Conservation (phyloP, 1,139 yeast genomes). For the Lizanozyma gosingica region DNA sequence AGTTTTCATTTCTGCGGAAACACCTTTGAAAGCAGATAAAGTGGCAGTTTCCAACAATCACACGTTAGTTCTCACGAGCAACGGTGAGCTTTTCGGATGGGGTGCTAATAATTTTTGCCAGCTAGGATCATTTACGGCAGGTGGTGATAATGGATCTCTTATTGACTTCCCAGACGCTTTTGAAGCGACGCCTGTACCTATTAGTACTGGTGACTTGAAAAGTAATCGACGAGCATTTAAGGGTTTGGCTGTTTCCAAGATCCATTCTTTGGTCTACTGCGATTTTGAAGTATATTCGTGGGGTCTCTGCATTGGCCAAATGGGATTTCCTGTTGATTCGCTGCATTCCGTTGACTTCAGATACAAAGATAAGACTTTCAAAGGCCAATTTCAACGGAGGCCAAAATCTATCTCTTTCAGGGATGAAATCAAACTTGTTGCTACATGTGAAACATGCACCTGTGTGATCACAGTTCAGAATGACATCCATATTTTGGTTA, state of each 20-base stretch:
- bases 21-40: slow-evolving; percentile 22
- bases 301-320: slow-evolving; percentile 86
- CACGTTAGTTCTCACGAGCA: slow-evolving; percentile 34
- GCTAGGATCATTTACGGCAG: slow-evolving; percentile 46
- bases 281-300: slow-evolving; percentile 49
- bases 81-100: slow-evolving; percentile 62
- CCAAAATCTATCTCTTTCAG: slow-evolving; percentile 41
- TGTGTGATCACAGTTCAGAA: slow-evolving; percentile 51
- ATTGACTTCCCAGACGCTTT: slow-evolving; percentile 22
- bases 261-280: slow-evolving; percentile 62
- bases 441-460: slow-evolving; percentile 67
- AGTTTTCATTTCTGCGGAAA: slow-evolving; percentile 22
- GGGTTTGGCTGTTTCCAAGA: slow-evolving; percentile 61
- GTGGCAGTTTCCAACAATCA: slow-evolving; percentile 61
- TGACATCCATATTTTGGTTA: slow-evolving; percentile 55
- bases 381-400: slow-evolving; percentile 25
- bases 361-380: slow-evolving; percentile 18
- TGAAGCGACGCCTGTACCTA: slow-evolving; percentile 40
- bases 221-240: slow-evolving; percentile 20
- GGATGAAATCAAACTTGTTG: slow-evolving; percentile 46
- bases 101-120: slow-evolving; percentile 65
- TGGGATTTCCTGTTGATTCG: slow-evolving; percentile 42
- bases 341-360: slow-evolving; percentile 11
- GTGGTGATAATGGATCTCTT: slow-evolving; percentile 12
- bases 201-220: slow-evolving; percentile 40